Percentiles rank a stretch among this genome's conserved stretches.
Conservation (phyloP, 73 alveolate species). For the Blepharisma stoltei region DNA sequence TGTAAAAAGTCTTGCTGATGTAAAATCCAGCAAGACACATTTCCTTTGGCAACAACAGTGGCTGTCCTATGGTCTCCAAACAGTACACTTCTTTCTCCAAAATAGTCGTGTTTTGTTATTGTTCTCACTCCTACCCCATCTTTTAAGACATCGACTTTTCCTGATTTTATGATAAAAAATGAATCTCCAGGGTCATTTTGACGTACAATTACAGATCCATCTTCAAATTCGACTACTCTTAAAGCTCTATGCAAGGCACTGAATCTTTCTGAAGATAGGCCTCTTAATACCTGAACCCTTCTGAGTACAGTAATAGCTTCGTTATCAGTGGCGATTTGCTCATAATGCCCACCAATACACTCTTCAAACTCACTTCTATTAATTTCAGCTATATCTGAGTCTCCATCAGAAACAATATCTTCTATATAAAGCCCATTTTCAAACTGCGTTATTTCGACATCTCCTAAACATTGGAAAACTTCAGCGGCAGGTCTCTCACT, state of each 20-base stretch:
- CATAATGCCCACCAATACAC: neutral
- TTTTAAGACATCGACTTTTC: conserved; percentile 8
- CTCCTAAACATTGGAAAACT: neutral
- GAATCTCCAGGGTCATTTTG: conserved; percentile 13
- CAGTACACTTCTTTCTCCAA: conserved; percentile 19
- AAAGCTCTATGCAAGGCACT: neutral
- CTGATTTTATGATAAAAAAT: neutral
- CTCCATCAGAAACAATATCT: neutral
- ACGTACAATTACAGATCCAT: conserved; percentile 13
- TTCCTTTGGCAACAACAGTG: conserved; percentile 32
- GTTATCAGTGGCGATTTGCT: neutral
- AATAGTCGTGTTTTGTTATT: conserved; percentile 7
- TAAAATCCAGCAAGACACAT: conserved; percentile 37
- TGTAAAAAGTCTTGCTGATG: conserved; percentile 45
- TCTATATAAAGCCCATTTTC: neutral
- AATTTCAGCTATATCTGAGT: neutral
- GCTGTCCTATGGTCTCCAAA: conserved; percentile 19
- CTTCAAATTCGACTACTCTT: neutral
- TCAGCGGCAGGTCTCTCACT: neutral
- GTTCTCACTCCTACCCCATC: conserved; percentile 11
- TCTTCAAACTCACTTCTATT: neutral
- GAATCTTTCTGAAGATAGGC: neutral
- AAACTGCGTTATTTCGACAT: neutral
- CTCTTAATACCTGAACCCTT: neutral
- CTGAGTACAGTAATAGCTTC: neutral